phyloP scores from a whole-genome alignment of 306 rosid genomes.

The Sicyos baderoa region DNA sequence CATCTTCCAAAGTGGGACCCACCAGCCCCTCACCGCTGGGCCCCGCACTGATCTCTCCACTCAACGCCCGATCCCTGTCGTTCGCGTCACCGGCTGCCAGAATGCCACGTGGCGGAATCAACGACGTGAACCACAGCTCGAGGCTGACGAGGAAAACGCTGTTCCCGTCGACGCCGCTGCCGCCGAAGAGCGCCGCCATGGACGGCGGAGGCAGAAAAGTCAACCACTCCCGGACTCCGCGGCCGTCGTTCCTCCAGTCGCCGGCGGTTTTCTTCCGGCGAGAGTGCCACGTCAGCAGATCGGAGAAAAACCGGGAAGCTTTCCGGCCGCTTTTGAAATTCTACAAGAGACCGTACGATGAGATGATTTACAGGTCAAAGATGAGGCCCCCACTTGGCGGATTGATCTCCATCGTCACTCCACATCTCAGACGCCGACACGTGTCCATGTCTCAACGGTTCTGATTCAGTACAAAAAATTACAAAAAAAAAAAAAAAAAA shows the following conservation, averaged over 20 bases:
- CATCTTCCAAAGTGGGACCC: conserved; percentile 84
- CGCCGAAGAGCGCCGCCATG: conserved; percentile 51
- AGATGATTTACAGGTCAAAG: conserved; percentile 88
- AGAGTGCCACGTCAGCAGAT: conserved; percentile 46
- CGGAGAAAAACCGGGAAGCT: conserved; percentile 57
- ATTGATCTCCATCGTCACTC: conserved; percentile 82
- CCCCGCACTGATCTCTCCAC: conserved; percentile 74
- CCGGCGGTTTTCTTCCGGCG: conserved; percentile 75
- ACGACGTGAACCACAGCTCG: conserved; percentile 27
- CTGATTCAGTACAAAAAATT: conserved; percentile 24
- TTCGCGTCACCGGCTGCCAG: conserved; percentile 81
- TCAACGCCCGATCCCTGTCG: conserved; percentile 80
- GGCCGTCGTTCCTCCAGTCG: conserved; percentile 74
- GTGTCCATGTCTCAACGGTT: conserved; percentile 83
- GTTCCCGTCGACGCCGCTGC: conserved; percentile 77
- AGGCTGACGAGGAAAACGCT: conserved; percentile 45
- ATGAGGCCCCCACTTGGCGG: conserved; percentile 98
- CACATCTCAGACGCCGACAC: conserved; percentile 73
- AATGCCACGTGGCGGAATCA: conserved; percentile 41
- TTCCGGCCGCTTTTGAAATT: conserved; percentile 65
- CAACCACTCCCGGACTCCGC: conserved; percentile 46
- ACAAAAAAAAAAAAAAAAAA: too few relatives aligned
- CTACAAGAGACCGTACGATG: conserved; percentile 75
- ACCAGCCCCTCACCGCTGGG: conserved; percentile 43
- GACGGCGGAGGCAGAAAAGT: conserved; percentile 18